Evolutionary conservation across 2,329 filamentous ascomycete species (phyloP).

Genomic region (Xylaria sp.): DNA sequence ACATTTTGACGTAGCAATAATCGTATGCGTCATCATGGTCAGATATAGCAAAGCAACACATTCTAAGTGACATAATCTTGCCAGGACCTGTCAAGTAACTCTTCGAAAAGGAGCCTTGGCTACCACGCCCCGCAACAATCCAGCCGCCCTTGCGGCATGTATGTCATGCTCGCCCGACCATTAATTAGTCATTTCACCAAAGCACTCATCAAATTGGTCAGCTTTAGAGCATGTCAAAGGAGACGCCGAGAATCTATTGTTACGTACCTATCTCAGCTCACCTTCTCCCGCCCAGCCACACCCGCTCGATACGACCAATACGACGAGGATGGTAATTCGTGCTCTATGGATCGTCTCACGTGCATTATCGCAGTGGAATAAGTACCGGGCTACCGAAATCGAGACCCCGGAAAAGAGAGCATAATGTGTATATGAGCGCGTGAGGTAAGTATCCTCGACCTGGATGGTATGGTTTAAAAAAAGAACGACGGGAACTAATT

Average conservation of each 20-base stretch:
- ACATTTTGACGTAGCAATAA: too few species aligned
- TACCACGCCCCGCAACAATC: too few species aligned
- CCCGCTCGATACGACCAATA: not conserved
- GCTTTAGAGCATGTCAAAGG: not conserved
- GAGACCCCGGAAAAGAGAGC: conserved; percentile 2
- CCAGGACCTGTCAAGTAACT: not conserved
- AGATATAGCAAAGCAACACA: too few species aligned
- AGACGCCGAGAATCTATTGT: not conserved
- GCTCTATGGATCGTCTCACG: conserved; percentile 1
- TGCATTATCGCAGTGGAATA: conserved; percentile 10
- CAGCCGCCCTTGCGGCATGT: not conserved
- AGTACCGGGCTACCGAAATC: conserved; percentile 11
- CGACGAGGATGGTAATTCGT: not conserved
- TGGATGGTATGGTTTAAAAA: not conserved
- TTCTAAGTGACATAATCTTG: not conserved
- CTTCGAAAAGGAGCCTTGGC: not conserved
- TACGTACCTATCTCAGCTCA: conserved; percentile 4
- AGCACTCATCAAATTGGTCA: not conserved
- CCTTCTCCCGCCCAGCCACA: not conserved
- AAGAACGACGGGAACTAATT: conserved; percentile 5
- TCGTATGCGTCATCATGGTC: too few species aligned
- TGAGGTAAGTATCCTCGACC: not conserved
- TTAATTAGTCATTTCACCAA: not conserved
- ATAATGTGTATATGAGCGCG: not conserved
- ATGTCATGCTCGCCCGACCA: not conserved